Base-by-base conservation (phyloP, 2,329 filamentous ascomycete species). In the Capronia epimyces region DNA sequence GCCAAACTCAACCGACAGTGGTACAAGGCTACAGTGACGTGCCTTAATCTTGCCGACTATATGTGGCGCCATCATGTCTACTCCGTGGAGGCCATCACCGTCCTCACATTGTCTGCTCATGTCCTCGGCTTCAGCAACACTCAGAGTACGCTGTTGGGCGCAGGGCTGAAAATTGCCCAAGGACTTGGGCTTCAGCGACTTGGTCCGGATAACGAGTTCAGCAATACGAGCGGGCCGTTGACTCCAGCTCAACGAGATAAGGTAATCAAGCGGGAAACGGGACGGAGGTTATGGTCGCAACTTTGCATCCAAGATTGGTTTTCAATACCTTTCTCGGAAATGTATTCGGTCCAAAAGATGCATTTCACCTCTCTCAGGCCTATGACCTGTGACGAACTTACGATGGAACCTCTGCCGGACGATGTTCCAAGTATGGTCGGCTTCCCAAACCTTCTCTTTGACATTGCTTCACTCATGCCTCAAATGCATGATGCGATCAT, bases 51-150 rank as follows among this genome's bases (percentile, higher is more conserved):
- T 3, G 73, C 71, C 2, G 70, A 74, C 43, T 77, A 71, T 52
- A 74, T 71, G 44, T 68, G 69, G 31, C 62, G 64, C 36, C 69
- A 72, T 53, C 70, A 69, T 10, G 64, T 74, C 1, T 67, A 70
- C 40, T 67, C 71, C 0, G 66, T 76, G 2, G 70, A 77, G 57
- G 69, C 74, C 3, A 74, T 78, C 32, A 64, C 71, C 8, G 72
- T 69, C 1, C 62, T 75, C 29, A 75, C 74, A 15, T 70, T 73
- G 1, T 71, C 71, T 3, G 74, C 73, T 13, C 75, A 78, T 61
- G 63, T 75, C n/a, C 66, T 77, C 1, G 75, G 75, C 1, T 72
- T 70, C 34, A 73, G 72, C 6, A 76, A 76, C 53, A 71, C 70
- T 29, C 74, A 74, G 53, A 70, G 68, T 7, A 71, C 75, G 1